Evolutionary conservation across 352 stramenopile species (phyloP).

Genomic region (Pythium insidiosum): DNA sequence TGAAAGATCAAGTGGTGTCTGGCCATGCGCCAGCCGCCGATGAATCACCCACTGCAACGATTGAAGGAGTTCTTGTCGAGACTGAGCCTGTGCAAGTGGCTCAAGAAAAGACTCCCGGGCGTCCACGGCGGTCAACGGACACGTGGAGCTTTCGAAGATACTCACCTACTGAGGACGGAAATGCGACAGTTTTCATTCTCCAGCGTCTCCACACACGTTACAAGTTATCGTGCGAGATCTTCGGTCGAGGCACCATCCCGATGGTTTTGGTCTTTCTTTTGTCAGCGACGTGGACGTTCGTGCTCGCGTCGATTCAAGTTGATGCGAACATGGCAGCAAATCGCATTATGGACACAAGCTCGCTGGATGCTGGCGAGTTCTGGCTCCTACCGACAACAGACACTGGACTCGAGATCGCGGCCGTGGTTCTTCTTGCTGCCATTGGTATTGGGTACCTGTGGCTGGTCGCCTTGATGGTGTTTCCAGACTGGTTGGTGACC

Average conservation of each 20-base stretch:
- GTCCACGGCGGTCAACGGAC: too few relatives aligned
- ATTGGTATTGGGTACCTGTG: constrained; percentile 25
- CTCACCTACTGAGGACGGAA: too few relatives aligned
- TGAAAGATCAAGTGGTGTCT: too few relatives aligned
- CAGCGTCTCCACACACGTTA: constrained; percentile 3
- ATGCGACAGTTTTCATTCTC: not conserved
- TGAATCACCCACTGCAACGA: too few relatives aligned
- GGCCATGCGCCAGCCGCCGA: too few relatives aligned
- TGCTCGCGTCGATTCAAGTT: constrained; percentile 29
- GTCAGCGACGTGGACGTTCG: constrained; percentile 23
- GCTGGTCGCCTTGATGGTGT: constrained; percentile 25
- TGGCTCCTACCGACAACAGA: constrained; percentile 28
- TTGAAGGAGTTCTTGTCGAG: too few relatives aligned
- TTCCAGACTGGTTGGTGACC: constrained; percentile 4
- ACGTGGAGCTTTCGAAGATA: too few relatives aligned
- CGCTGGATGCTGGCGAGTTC: constrained; percentile 39
- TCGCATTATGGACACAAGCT: constrained; percentile 23
- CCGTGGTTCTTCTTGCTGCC: constrained; percentile 17
- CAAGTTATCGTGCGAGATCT: too few relatives aligned
- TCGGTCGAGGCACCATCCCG: too few relatives aligned
- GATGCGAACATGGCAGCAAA: constrained; percentile 29
- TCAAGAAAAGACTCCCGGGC: too few relatives aligned
- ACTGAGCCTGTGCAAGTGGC: too few relatives aligned
- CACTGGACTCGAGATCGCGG: constrained; percentile 7
- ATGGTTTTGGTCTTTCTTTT: constrained; percentile 34